Evolutionary conservation across 768 basidiomycete species (phyloP).

Genomic region (Auricularia sp.): DNA sequence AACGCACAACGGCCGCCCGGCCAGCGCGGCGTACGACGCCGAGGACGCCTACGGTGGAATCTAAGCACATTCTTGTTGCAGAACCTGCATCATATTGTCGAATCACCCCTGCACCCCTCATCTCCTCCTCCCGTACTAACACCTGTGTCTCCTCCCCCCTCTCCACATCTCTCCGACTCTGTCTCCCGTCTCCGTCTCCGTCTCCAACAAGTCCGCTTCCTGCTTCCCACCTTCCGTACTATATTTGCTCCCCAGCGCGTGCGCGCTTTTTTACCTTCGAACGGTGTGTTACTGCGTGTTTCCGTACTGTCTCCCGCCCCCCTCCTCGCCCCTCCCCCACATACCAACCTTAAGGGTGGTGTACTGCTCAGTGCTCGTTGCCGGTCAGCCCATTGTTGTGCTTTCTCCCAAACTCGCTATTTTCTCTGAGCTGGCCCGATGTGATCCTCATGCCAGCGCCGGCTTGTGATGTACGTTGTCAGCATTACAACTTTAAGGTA

Average conservation of each 20-base stretch:
- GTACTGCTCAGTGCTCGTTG: background rate
- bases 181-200: background rate
- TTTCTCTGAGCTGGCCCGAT: background rate
- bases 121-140: too few relatives aligned
- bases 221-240: too few relatives aligned
- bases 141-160: too few relatives aligned
- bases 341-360: background rate
- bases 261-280: too few relatives aligned
- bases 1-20: conserved; percentile 24
- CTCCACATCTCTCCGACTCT: background rate
- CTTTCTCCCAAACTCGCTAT: background rate
- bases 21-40: conserved; percentile 44
- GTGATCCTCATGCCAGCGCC: background rate
- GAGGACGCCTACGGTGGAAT: conserved; percentile 65
- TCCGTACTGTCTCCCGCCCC: background rate
- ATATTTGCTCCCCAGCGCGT: too few relatives aligned
- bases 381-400: background rate
- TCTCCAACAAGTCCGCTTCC: too few relatives aligned
- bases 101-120: too few relatives aligned
- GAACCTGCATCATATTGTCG: background rate
- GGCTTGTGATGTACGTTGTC: background rate
- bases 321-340: background rate
- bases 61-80: conserved; percentile 20
- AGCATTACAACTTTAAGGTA: background rate
- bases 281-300: background rate